These are phyloP conservation scores for Kwoniella shivajii DNA, from an alignment of 1,284 basidiomycete species.

Conservation along the genomic window DNA sequence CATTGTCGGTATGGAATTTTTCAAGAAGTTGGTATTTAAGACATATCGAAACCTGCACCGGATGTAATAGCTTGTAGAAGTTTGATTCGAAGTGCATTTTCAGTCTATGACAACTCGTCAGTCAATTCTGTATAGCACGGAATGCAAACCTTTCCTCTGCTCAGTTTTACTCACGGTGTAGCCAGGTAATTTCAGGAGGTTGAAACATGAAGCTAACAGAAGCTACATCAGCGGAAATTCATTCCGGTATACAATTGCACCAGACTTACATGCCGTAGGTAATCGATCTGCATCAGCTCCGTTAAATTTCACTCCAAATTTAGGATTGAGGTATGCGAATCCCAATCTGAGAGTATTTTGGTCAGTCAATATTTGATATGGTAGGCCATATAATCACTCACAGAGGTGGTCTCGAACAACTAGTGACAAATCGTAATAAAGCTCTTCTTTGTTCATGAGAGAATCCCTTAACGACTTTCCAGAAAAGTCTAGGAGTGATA, in stretches of 20 bases:
- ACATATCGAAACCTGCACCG: slow-evolving; percentile 86
- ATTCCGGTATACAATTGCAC: slow-evolving; percentile 36
- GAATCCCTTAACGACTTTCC: slow-evolving; percentile 60
- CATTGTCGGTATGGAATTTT: background rate
- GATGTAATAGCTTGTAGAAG: slow-evolving; percentile 82
- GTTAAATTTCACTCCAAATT: slow-evolving; percentile 79
- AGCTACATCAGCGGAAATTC: background rate
- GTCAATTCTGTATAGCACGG: background rate
- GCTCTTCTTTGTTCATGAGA: slow-evolving; percentile 69
- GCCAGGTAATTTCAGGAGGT: slow-evolving; percentile 67
- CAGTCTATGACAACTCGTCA: slow-evolving; percentile 52
- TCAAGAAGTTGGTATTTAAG: slow-evolving; percentile 55
- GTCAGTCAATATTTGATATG: background rate
- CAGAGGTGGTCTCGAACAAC: slow-evolving; percentile 85
- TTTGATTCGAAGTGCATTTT: slow-evolving; percentile 68
- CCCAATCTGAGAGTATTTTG: slow-evolving; percentile 59
- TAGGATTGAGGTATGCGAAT: slow-evolving; percentile 82
- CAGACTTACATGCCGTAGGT: slow-evolving; percentile 57
- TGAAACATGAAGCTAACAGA: slow-evolving; percentile 67
- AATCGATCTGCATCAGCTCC: slow-evolving; percentile 72
- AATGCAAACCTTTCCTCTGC: background rate
- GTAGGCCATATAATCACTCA: slow-evolving; percentile 53
- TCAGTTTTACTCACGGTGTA: slow-evolving; percentile 30
- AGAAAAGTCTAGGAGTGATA: slow-evolving; percentile 71
- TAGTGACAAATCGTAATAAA: slow-evolving; percentile 84